These are phyloP conservation scores for Ambrosia trifida DNA, from an alignment of 129 eudicot species.

Conservation along the genomic window DNA sequence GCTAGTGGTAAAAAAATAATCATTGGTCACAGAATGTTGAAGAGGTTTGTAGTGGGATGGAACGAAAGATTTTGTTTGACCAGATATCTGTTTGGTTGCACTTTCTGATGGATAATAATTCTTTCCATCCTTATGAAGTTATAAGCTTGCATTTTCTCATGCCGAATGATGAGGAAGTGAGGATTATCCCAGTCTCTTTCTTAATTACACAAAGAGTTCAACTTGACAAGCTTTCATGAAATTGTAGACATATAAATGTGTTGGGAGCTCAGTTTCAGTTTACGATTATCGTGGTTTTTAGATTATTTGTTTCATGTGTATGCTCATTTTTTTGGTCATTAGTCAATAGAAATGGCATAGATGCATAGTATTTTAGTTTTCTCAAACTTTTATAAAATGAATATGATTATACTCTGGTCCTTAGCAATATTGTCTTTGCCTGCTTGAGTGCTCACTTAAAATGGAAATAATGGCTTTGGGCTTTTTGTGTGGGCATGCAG, in stretches of 20 bases:
- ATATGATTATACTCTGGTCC: background rate
- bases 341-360: background rate
- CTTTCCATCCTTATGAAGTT: background rate
- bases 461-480: slow-evolving; percentile 14
- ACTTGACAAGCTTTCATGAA: background rate
- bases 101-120: slow-evolving; percentile 7
- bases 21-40: background rate
- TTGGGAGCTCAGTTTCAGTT: background rate
- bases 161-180: background rate
- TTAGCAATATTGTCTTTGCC: background rate
- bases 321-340: background rate
- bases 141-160: background rate
- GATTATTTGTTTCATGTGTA: too few species aligned
- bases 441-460: slow-evolving; percentile 8
- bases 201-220: background rate
- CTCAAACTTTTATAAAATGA: background rate
- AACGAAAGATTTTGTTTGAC: background rate
- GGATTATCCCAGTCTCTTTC: too few species aligned
- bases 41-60: background rate
- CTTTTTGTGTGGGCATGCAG: slow-evolving; percentile 40
- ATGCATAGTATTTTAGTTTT: background rate
- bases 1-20: background rate
- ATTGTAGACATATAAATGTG: background rate
- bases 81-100: background rate
- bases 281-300: too few species aligned